Evolutionary conservation across 1,284 basidiomycete genomes (phyloP), one percentile per base, ranked within the genome.

Genomic region (Microbotryomycetes sp.): DNA sequence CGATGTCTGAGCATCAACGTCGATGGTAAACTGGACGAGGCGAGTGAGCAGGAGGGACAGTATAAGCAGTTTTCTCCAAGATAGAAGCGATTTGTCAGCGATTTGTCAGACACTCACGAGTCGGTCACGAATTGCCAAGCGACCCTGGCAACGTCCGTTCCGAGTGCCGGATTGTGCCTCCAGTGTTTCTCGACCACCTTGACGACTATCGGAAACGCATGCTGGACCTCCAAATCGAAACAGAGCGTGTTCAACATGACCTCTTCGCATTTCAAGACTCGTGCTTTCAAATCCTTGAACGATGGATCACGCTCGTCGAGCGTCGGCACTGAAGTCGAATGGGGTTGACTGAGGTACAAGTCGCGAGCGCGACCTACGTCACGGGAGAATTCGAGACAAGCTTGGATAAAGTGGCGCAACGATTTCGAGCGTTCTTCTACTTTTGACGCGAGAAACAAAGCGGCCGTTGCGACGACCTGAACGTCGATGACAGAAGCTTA

Each of bases 391-490:
- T 60, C 52, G 30, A 65, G 53, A 23, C 61, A 48, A 49, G 59
- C 56, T n/a, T 54, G 48, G 13, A 69, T 62, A 54, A 73, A 53
- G n/a, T 48, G 41, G 13, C 68, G 66, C 27, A 71, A 60, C 27
- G 65, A 59, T 6, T 55, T 41, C 0, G 66, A 61, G 3, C 60
- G 58, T 35, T 73, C 73, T 55, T 71, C 71, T 7, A 70, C 68
- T 57, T 73, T 73, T 47, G 59, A 60, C 2, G 71, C 72, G 56
- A 73, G 69, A 62, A 72, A 73, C 30, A 70, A 48, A 45, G 69
- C 68, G 2, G 70, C 68, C 5, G 65, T 58, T 11, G 63, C 66
- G 28, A 52, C 41, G 27, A 45, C 48, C 64, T 67, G 52, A 2
- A n/a, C n/a, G n/a, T n/a, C n/a, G n/a, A n/a, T n/a, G n/a, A n/a